phyloP scores from a whole-genome alignment of 2,329 filamentous ascomycete genomes.

The Berkeleyomyces basicola region DNA sequence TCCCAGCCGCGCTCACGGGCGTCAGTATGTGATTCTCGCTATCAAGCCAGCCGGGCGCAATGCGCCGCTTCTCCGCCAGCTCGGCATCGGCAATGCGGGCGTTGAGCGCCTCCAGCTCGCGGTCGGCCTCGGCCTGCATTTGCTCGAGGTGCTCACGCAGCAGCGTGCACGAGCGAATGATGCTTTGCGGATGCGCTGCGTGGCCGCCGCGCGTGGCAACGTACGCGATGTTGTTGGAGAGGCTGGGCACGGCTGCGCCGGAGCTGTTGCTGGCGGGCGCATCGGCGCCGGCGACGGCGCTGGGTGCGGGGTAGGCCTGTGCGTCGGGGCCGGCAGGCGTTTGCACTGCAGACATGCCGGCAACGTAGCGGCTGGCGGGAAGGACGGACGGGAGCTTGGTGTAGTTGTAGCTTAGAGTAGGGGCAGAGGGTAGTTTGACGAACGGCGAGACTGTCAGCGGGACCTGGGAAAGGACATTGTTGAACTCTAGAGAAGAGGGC shows the following conservation, averaged over 20 bases:
- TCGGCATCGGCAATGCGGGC: slow-evolving; percentile 47
- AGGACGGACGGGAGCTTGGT: slow-evolving; percentile 76
- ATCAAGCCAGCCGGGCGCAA: slow-evolving; percentile 70
- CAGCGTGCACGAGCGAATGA: slow-evolving; percentile 63
- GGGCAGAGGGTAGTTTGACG: slow-evolving; percentile 72
- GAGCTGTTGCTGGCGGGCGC: slow-evolving; percentile 22
- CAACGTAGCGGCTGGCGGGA: slow-evolving; percentile 28
- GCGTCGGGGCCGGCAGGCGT: not conserved
- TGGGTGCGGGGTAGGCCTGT: slow-evolving; percentile 21
- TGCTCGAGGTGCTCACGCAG: slow-evolving; percentile 60
- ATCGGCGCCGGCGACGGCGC: slow-evolving; percentile 7
- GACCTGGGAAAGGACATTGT: slow-evolving; percentile 80
- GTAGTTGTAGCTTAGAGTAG: slow-evolving; percentile 91
- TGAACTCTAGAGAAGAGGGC: slow-evolving; percentile 40
- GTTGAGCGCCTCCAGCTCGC: slow-evolving; percentile 53
- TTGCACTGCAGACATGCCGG: slow-evolving; percentile 27
- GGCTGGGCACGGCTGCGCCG: slow-evolving; percentile 22
- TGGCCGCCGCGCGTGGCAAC: slow-evolving; percentile 64
- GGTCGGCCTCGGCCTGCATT: slow-evolving; percentile 50
- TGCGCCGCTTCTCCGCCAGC: slow-evolving; percentile 60
- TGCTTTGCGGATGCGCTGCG: slow-evolving; percentile 73
- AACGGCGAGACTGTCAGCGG: slow-evolving; percentile 90
- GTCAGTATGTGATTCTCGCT: slow-evolving; percentile 52
- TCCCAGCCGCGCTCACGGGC: slow-evolving; percentile 35
- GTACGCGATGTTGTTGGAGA: slow-evolving; percentile 33